Conservation (phyloP, 2,329 filamentous ascomycete species). For the Rhynchosporium secalis region DNA sequence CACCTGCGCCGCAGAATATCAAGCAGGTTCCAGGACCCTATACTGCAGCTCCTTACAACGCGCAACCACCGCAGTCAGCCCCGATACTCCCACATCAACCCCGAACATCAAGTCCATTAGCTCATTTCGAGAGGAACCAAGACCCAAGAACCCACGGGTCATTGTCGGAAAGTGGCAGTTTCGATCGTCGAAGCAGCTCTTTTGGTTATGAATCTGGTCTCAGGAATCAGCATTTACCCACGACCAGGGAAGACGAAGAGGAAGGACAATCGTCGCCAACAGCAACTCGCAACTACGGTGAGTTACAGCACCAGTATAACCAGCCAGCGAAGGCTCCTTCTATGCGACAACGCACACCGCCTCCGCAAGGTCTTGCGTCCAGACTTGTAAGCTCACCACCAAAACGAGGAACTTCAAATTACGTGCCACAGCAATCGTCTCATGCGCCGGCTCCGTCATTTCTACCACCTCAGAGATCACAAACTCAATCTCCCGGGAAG, state of each 20-base stretch:
- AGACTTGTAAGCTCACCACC: conserved; percentile 55
- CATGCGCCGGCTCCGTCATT: conserved; percentile 41
- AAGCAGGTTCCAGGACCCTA: conserved; percentile 28
- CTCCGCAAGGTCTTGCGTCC: conserved; percentile 42
- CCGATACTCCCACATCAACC: conserved; percentile 56
- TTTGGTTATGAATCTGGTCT: conserved; percentile 55
- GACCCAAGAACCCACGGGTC: conserved; percentile 29
- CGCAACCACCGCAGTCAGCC: conserved; percentile 46
- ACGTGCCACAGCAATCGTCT: conserved; percentile 44
- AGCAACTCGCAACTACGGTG: conserved; percentile 30
- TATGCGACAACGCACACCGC: conserved; percentile 49
- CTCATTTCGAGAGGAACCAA: conserved; percentile 57
- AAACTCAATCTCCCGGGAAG: conserved; percentile 63
- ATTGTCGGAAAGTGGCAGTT: conserved; percentile 43
- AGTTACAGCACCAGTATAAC: conserved; percentile 25
- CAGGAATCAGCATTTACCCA: conserved; percentile 53
- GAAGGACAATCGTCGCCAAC: conserved; percentile 45
- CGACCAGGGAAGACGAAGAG: conserved; percentile 63
- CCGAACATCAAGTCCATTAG: conserved; percentile 64
- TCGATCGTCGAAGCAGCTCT: conserved; percentile 53
- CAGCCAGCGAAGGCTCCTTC: conserved; percentile 39
- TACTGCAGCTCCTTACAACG: conserved; percentile 33
- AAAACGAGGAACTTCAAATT: conserved; percentile 54
- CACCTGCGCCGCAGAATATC: conserved; percentile 43
- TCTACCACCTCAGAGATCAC: conserved; percentile 57